phyloP scores from a whole-genome alignment of 176 grass and related monocot genomes.

The Triticum aestivum region DNA sequence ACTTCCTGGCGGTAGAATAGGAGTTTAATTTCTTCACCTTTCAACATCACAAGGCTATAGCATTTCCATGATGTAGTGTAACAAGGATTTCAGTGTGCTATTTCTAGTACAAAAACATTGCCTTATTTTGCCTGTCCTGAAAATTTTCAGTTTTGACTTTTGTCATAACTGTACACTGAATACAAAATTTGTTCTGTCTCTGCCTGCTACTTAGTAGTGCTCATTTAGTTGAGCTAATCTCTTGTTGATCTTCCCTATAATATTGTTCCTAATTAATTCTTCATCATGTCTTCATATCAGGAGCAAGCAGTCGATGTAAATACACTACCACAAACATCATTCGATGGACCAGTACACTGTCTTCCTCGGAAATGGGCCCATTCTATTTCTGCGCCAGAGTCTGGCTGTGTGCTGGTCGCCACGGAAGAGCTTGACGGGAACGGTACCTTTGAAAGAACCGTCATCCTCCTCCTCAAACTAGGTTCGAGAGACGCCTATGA shows the following conservation, averaged over 20 bases:
- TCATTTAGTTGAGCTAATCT: background rate
- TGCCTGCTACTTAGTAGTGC: background rate
- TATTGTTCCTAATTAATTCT: background rate
- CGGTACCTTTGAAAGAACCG: constrained; percentile 66
- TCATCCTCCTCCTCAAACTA: constrained; percentile 68
- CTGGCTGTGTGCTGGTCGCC: constrained; percentile 74
- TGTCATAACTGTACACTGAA: background rate
- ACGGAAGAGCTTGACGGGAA: constrained; percentile 81
- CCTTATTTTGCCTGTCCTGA: background rate
- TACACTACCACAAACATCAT: constrained; percentile 15
- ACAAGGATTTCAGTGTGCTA: background rate
- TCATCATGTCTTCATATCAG: constrained; percentile 34
- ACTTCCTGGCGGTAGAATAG: background rate
- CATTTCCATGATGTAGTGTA: background rate
- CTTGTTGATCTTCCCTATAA: background rate
- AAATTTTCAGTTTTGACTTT: background rate
- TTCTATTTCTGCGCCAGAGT: constrained; percentile 72
- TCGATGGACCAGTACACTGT: constrained; percentile 29
- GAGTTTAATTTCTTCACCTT: background rate
- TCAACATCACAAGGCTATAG: background rate
- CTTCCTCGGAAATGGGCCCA: constrained; percentile 82
- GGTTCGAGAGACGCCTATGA: constrained; percentile 63
- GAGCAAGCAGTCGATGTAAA: constrained; percentile 46
- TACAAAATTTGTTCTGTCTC: background rate
- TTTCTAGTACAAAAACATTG: background rate